A percentile compares a stretch with the other conserved stretches of the same genome.
Conservation (phyloP, 805 yeast species). For the Candida succiphila region DNA sequence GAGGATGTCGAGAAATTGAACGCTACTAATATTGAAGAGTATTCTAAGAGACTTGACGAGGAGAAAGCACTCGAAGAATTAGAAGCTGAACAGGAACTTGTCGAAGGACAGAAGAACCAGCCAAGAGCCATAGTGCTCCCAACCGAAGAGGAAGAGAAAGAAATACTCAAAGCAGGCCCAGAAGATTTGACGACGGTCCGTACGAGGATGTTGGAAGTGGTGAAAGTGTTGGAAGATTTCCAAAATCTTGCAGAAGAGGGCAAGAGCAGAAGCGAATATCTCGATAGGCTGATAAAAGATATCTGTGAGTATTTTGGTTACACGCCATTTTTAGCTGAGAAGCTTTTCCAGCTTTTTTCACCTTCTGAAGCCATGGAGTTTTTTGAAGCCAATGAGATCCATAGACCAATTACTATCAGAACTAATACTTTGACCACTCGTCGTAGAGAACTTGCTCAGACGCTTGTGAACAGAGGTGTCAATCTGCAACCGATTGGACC, state of each 20-base stretch:
- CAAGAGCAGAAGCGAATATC: slow-evolving; percentile 74
- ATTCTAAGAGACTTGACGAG: slow-evolving; percentile 58
- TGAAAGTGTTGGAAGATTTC: slow-evolving; percentile 88
- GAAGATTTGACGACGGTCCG: slow-evolving; percentile 75
- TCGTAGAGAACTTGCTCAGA: slow-evolving; percentile 92
- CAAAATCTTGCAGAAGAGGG: slow-evolving; percentile 77
- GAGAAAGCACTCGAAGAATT: slow-evolving; percentile 46
- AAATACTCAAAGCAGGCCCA: slow-evolving; percentile 38
- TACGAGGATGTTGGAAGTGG: slow-evolving; percentile 92
- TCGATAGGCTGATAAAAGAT: slow-evolving; percentile 69
- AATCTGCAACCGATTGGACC: slow-evolving; percentile 94
- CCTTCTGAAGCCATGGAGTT: slow-evolving; percentile 97
- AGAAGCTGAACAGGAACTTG: slow-evolving; percentile 51
- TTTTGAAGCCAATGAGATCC: slow-evolving; percentile 96
- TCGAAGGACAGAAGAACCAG: slow-evolving; percentile 47
- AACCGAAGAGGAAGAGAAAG: slow-evolving; percentile 50
- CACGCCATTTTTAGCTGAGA: slow-evolving; percentile 85
- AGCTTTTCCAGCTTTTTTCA: slow-evolving; percentile 80
- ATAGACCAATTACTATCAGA: slow-evolving; percentile 94
- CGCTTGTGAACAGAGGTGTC: slow-evolving; percentile 92
- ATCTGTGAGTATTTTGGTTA: slow-evolving; percentile 93
- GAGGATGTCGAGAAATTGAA: slow-evolving; percentile 63
- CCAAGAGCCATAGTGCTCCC: slow-evolving; percentile 78
- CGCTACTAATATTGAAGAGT: slow-evolving; percentile 77
- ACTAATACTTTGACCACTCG: slow-evolving; percentile 94